phyloP scores from a whole-genome alignment of 176 grass and related monocot genomes.

The Oryza punctata region DNA sequence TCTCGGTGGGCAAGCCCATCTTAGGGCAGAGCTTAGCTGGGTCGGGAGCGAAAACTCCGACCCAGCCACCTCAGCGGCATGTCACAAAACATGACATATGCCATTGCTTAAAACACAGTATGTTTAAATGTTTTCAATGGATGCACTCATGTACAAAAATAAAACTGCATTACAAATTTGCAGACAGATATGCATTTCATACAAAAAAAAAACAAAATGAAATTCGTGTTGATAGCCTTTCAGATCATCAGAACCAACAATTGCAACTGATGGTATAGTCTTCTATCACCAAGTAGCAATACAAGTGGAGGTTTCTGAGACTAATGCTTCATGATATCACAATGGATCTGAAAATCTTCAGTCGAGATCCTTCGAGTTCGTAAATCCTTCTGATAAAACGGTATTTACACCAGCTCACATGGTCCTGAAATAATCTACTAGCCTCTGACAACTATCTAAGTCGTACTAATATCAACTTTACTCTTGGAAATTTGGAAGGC shows the following conservation, averaged over 20 bases:
- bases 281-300: background rate
- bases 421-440: background rate
- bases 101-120: too few relatives aligned
- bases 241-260: background rate
- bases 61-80: too few relatives aligned
- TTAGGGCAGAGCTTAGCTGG: too few relatives aligned
- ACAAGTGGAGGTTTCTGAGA: background rate
- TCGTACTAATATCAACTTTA: constrained; percentile 77
- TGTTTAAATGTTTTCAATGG: too few relatives aligned
- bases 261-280: background rate
- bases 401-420: background rate
- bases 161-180: too few relatives aligned
- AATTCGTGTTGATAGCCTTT: background rate
- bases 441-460: background rate
- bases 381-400: background rate
- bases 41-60: too few relatives aligned
- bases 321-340: background rate
- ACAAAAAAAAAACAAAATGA: background rate
- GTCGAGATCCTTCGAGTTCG: background rate
- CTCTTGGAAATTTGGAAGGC: constrained; percentile 94
- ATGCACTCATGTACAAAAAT: too few relatives aligned
- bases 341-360: background rate
- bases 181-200: background rate
- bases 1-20: too few relatives aligned
- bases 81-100: fast-evolving